Base-by-base conservation (phyloP, 305 asterid genomes). In the Andrographis paniculata region DNA sequence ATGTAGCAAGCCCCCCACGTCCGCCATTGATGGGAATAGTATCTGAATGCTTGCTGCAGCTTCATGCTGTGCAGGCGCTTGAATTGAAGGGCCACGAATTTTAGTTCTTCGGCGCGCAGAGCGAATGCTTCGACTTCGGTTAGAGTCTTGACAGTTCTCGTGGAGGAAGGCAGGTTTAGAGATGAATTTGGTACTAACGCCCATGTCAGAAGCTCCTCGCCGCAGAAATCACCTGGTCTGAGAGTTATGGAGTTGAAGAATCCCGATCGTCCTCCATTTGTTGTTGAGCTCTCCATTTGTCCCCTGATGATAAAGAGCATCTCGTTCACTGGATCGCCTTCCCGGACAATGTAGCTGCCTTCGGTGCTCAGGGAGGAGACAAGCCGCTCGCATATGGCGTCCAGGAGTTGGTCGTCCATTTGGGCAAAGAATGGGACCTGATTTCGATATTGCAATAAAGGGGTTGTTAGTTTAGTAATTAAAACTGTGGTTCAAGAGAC, bases 11-110 rank as follows among this genome's bases (percentile, higher is more conserved):
- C 69, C n/a, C 88, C 88, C 98, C 98, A 86, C 20, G 95, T 80
- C 53, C 98, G 66, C 98, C 98, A 86, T 23, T 91, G 98, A 17
- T 84, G 91, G n/a, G 98, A 91, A 55, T 86, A 83, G 75, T 82
- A 86, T 62, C 98, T 68, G 45, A 91, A 91, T 2, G 96, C 98
- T 30, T 80, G 96, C 63, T 91, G 98, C 12, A 86, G 84, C 57
- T 79, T 86, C 95, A 72, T 82, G 82, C 96, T 91, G 52, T 86
- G 91, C 19, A 91, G 93, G 33, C 86, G 82, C 61, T 91, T 86
- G 33, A 89, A 89, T 47, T 89, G 98, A 40, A 59, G 62, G 0
- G 96, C 95, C 0, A 89, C 92, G 24, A 80, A 83, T 49, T 80
- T 86, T 17, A 91, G 94, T 68, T 86, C 98, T 20, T 91, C 96